These are phyloP conservation scores for Lachnellula willkommii DNA, from an alignment of 2,329 filamentous ascomycete genomes.

Conservation along the genomic window DNA sequence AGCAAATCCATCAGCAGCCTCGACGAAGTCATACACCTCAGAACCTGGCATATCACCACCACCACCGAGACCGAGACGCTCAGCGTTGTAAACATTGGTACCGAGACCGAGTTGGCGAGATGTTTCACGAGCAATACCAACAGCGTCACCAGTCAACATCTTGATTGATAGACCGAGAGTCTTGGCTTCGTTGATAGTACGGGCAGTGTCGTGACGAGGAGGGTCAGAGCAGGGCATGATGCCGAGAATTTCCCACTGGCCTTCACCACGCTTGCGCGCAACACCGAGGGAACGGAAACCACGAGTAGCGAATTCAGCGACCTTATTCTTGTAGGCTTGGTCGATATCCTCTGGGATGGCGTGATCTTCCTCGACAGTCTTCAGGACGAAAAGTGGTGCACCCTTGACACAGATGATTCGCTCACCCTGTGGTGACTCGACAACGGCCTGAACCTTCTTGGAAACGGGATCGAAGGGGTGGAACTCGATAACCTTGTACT, in stretches of 20 bases:
- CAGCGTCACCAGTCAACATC: constrained; percentile 93
- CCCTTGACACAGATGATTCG: constrained; percentile 87
- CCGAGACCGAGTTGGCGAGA: constrained; percentile 86
- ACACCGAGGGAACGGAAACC: constrained; percentile 93
- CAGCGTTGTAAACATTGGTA: constrained; percentile 90
- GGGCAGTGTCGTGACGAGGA: constrained; percentile 82
- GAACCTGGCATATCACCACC: constrained; percentile 91
- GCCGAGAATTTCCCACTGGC: constrained; percentile 83
- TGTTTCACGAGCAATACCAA: constrained; percentile 88
- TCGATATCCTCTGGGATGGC: constrained; percentile 71
- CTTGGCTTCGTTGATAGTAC: constrained; percentile 87
- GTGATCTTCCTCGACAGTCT: constrained; percentile 82
- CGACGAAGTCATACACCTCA: constrained; percentile 91
- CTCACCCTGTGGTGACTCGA: constrained; percentile 78
- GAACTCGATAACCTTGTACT: constrained; percentile 82
- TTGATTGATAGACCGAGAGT: constrained; percentile 83
- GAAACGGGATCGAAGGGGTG: constrained; percentile 87
- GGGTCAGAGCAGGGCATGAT: constrained; percentile 95
- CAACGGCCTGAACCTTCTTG: constrained; percentile 83
- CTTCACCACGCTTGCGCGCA: constrained; percentile 78
- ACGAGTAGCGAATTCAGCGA: constrained; percentile 84
- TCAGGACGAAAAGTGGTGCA: constrained; percentile 80
- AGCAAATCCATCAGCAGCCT: constrained; percentile 90
- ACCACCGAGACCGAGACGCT: constrained; percentile 83
- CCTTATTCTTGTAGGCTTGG: constrained; percentile 84